Evolutionary conservation across 2,329 filamentous ascomycete species (phyloP).

Genomic region (Clarireedia paspali): DNA sequence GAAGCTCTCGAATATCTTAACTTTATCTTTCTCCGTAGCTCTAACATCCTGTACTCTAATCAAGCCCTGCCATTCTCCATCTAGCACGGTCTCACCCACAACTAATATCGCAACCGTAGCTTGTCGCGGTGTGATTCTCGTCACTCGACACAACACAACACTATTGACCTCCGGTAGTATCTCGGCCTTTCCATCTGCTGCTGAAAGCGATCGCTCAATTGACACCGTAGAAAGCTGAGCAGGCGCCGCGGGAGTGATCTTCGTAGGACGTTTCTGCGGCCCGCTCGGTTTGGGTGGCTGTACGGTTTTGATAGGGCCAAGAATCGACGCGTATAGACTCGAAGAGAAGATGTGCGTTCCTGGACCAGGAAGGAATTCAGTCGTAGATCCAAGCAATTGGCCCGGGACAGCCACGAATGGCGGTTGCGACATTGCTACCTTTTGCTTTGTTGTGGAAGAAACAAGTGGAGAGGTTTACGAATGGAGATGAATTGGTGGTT

Average conservation of each 20-base stretch:
- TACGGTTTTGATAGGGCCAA: constrained; percentile 58
- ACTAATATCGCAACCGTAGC: constrained; percentile 81
- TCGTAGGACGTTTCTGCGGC: constrained; percentile 51
- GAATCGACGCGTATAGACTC: constrained; percentile 73
- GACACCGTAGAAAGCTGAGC: constrained; percentile 46
- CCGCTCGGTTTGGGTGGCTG: constrained; percentile 34
- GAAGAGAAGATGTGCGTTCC: constrained; percentile 77
- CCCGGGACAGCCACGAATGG: constrained; percentile 64
- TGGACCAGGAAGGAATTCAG: constrained; percentile 63
- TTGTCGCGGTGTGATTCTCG: constrained; percentile 76
- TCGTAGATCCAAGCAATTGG: constrained; percentile 63
- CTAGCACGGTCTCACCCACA: constrained; percentile 62
- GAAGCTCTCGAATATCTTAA: constrained; percentile 86
- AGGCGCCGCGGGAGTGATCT: constrained; percentile 41
- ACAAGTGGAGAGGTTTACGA: neutral
- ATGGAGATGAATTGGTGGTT: neutral
- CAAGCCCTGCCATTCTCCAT: constrained; percentile 77
- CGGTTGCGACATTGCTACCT: constrained; percentile 18
- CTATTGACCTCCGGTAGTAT: constrained; percentile 76
- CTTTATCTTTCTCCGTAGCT: constrained; percentile 91
- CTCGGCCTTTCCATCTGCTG: constrained; percentile 44
- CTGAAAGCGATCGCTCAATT: constrained; percentile 34
- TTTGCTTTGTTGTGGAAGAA: neutral
- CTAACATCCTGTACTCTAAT: constrained; percentile 87
- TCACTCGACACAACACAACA: constrained; percentile 76